Evolutionary conservation across 2,329 filamentous ascomycete genomes (phyloP), one percentile per base, ranked within the genome.

Genomic region (Orbilia quercus): DNA sequence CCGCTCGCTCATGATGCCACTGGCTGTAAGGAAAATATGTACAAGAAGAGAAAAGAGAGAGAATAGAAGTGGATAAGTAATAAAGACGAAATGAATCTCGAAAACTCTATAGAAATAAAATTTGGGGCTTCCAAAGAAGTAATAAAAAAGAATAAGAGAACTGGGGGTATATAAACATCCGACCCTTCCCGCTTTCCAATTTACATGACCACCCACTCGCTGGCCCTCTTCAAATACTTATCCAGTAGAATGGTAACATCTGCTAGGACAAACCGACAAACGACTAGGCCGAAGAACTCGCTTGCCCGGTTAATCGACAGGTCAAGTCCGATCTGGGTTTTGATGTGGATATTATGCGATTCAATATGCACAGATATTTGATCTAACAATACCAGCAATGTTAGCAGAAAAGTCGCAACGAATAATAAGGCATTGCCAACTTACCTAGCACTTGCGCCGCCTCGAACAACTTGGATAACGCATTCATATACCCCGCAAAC

Each of bases 271-370:
- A 99, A 99, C 16, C 95, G 90, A 81, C 94, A 97, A 25, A 99
- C 86, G 80, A 95, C 98, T 81, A 99, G 97, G 14, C 90, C 93
- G 80, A 99, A 99, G 81, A 99, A 99, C 81, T 99, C 95, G 34
- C 94, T 91, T 6, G 94, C 95, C 80, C 97, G 94, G 42, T 94
- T 88, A 36, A 92, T 92, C 80, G 92, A 95, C 42, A 99, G 86
- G 82, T 99, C 95, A 34, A 99, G 86, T 7, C 95, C 95, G 59
- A 99, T 93, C 79, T 97, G 93, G 7, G 95, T 98, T 78, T 92
- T 92, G 77, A 76, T 94, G 90, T 59, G 93, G 92, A 80, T 98
- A 94, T 87, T 96, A 91, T 84, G 97, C 92, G 96, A 77, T 40
- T 75, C 74, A 18, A 75, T 67, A 47, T 77, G 70, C 64, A 76